Percentiles rank a stretch among this genome's conserved stretches.
Conservation (phyloP, 1,284 basidiomycete species). For the Puccinia coronata region DNA sequence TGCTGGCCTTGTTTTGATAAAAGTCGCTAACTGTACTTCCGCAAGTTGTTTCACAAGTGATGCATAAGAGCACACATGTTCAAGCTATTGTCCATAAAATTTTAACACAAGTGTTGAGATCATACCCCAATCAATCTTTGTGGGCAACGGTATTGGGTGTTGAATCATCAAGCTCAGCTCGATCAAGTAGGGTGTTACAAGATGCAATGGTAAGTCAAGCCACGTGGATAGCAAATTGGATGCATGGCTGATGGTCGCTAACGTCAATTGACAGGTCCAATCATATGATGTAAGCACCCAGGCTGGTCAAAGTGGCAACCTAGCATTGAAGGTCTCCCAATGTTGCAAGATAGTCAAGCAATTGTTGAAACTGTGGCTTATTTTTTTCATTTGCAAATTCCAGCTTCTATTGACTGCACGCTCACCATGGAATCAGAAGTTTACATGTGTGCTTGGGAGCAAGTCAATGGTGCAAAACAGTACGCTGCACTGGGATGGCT, state of each 20-base stretch:
- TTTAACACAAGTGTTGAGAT: conserved; percentile 72
- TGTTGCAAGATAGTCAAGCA: conserved; percentile 69
- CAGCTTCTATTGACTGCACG: too few species aligned
- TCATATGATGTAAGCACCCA: conserved; percentile 55
- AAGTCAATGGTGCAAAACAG: conserved; percentile 88
- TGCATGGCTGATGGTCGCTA: neutral
- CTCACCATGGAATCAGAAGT: too few species aligned
- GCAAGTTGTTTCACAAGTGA: conserved; percentile 92
- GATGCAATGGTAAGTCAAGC: conserved; percentile 67
- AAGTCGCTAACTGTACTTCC: conserved; percentile 97
- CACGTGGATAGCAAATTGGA: neutral
- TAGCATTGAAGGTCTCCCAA: conserved; percentile 58
- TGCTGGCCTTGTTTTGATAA: neutral
- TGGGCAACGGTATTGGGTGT: conserved; percentile 90
- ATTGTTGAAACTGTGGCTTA: conserved; percentile 71
- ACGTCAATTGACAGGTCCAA: neutral
- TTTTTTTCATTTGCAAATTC: too few species aligned
- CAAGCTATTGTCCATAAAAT: conserved; percentile 70
- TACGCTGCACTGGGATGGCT: neutral
- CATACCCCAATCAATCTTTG: conserved; percentile 86
- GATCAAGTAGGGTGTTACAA: conserved; percentile 70
- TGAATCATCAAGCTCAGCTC: conserved; percentile 74
- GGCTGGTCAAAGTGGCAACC: conserved; percentile 61
- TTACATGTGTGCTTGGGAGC: too few species aligned
- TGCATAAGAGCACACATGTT: conserved; percentile 73